Evolutionary conservation across 768 basidiomycete species (phyloP), one percentile per base, ranked within the genome.

Genomic region (Xanthoconium stramineum): DNA sequence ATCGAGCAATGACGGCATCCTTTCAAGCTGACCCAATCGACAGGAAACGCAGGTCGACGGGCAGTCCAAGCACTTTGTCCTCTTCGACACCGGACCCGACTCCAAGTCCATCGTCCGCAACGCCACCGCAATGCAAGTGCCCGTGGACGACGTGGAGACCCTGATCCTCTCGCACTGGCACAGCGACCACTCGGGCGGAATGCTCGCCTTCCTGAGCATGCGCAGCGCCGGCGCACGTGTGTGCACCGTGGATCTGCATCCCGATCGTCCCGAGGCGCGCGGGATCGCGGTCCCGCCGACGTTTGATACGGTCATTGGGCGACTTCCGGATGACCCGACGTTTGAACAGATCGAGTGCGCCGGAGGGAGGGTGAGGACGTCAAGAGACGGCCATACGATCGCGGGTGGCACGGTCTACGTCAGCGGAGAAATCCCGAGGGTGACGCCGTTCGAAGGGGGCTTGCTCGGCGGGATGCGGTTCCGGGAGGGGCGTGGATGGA

Each of bases 51-150:
- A 80, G 55, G 69, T 78, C 12, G 62, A 75, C 24, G 83, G 73
- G 20, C 68, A 76, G 40, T 52, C 69, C 55, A 64, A 75, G 4
- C 80, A 82, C 52, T 72, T 78, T n/a, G 84, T 83, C 15, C 77
- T 94, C 36, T 91, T 94, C 65, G 92, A 94, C 72, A 86, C 89
- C 15, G 92, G 92, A 0, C 92, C 91, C 10, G 91, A 94, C 65
- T 81, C 83, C 15, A 76, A 74, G 24, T 84, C 87, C 29, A 83
- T 94, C 59, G 79, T 83, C n/a, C 83, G 89, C 49, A 94, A 93
- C 69, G 68, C 84, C 28, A 70, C 69, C 6, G 81, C 84, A 5
- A 77, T 94, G 76, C 75, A 83, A 20, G 65, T 83, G 1, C 79
- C 80, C 3, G 69, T 83, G 10, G 72, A 78, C 35, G 69, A 75